Conservation (phyloP, 305 asterid genomes). For the Petunia hybrid region DNA sequence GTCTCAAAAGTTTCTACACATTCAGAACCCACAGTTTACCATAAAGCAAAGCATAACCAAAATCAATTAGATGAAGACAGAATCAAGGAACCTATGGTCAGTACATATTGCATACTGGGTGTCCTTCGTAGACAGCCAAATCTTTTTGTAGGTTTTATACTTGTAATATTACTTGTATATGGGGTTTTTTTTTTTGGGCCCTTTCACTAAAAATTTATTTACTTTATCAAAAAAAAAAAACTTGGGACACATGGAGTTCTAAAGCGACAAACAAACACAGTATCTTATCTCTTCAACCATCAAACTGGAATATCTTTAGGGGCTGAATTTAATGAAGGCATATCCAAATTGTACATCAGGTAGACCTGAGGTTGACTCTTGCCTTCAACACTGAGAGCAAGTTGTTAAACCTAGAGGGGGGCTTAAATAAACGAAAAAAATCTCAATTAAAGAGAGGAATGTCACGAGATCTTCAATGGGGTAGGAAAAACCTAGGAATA, state of each 20-base stretch:
- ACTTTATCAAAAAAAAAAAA: not conserved
- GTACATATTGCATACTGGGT: not conserved
- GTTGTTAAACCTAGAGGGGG: not conserved
- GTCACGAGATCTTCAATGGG: not conserved
- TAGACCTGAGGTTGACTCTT: slow-evolving; percentile 8
- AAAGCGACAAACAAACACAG: slow-evolving; percentile 10
- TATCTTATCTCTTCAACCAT: slow-evolving; percentile 17
- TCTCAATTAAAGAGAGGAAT: not conserved
- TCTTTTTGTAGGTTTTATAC: too few species aligned
- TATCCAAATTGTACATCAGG: not conserved
- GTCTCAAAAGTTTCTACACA: slow-evolving; percentile 12
- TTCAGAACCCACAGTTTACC: not conserved
- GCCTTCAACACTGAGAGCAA: not conserved
- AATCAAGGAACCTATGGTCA: slow-evolving; percentile 24
- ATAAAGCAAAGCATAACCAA: slow-evolving; percentile 4
- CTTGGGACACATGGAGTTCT: not conserved
- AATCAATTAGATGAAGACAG: slow-evolving; percentile 11
- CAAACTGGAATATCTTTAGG: slow-evolving; percentile 3
- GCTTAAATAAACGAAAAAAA: not conserved
- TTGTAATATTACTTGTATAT: too few species aligned
- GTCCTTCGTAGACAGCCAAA: too few species aligned
- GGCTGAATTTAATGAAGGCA: slow-evolving; percentile 9
- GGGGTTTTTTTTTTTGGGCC: too few species aligned
- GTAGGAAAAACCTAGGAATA: not conserved
- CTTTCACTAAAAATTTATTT: too few species aligned